Evolutionary conservation across 208 protist species (phyloP).

Genomic region (Jaenimonas drosophilae): DNA sequence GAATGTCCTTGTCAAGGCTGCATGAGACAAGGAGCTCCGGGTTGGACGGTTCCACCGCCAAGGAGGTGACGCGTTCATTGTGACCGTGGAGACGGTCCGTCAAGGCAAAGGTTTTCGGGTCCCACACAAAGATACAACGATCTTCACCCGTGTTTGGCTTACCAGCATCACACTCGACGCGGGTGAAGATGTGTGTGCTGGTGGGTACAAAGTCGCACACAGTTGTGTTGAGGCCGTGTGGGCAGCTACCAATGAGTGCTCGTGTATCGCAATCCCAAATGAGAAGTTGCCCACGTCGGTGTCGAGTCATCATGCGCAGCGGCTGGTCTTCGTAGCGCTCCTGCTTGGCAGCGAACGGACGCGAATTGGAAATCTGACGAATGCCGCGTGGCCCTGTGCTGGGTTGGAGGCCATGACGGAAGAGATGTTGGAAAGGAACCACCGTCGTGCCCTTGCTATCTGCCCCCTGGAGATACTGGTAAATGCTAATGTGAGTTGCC

Average conservation of each 20-base stretch:
- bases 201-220: slow-evolving; percentile 54
- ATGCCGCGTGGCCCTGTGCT: too few relatives aligned
- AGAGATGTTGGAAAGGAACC: too few relatives aligned
- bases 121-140: slow-evolving; percentile 56
- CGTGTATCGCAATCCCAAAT: slow-evolving; percentile 47
- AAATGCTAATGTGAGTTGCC: too few relatives aligned
- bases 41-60: slow-evolving; percentile 27
- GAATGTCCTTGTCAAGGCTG: slow-evolving; percentile 43
- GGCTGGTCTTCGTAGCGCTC: too few relatives aligned
- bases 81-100: slow-evolving; percentile 40
- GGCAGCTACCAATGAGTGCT: slow-evolving; percentile 24
- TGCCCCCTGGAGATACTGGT: too few relatives aligned
- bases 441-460: too few relatives aligned
- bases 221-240: slow-evolving; percentile 24
- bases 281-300: slow-evolving; percentile 55
- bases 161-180: slow-evolving; percentile 28
- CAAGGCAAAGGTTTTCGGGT: slow-evolving; percentile 23
- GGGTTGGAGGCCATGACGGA: too few relatives aligned
- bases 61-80: slow-evolving; percentile 37
- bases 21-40: slow-evolving; percentile 49
- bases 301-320: slow-evolving; percentile 29
- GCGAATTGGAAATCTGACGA: too few relatives aligned
- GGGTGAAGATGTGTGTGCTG: slow-evolving; percentile 28
- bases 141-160: slow-evolving; percentile 36
- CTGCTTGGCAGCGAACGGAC: too few relatives aligned